These are phyloP conservation scores for Fraxinus xanthoxyloides DNA, from an alignment of 305 asterid genomes.

Conservation along the genomic window DNA sequence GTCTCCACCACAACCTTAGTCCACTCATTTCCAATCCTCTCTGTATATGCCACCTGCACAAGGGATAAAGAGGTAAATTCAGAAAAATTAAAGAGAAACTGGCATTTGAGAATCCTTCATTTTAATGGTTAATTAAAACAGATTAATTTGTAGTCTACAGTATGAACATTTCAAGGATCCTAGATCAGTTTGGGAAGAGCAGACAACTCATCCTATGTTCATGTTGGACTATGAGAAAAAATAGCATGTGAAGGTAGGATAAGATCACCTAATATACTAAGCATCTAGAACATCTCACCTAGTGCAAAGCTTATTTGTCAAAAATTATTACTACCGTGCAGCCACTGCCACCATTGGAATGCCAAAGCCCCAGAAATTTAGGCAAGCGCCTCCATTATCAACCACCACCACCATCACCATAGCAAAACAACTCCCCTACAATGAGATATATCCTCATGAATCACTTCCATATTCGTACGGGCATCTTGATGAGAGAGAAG, in stretches of 20 bases:
- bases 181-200: not conserved
- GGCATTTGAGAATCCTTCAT: not conserved
- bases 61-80: not conserved
- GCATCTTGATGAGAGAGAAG: not conserved
- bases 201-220: not conserved
- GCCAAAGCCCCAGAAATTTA: not conserved
- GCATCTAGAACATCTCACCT: too few relatives aligned
- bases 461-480: not conserved
- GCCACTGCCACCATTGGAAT: not conserved
- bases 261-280: too few relatives aligned
- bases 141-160: not conserved
- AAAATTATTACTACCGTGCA: not conserved
- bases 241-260: too few relatives aligned
- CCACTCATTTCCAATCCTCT: conserved; percentile 81
- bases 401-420: not conserved
- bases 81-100: not conserved
- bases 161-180: not conserved
- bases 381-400: not conserved
- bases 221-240: not conserved
- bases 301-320: not conserved
- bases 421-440: not conserved
- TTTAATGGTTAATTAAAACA: not conserved
- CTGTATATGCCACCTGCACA: conserved; percentile 63
- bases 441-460: not conserved
- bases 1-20: conserved; percentile 79